Base-by-base conservation (phyloP, 768 basidiomycete genomes). In the Coprinopsis marcescibilis region DNA sequence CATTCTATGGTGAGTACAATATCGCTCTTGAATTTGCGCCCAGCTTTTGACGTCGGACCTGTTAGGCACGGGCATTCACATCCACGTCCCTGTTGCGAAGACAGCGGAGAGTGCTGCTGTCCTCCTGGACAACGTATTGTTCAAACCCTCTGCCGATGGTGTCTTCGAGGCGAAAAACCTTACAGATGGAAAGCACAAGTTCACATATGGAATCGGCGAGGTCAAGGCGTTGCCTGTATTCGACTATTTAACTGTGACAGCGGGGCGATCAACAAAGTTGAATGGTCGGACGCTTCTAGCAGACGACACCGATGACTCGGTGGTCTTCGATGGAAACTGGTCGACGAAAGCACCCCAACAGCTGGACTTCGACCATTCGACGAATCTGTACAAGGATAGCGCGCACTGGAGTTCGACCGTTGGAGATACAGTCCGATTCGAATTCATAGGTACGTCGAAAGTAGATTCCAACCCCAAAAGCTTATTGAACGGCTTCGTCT, bases 181-280 rank as follows among this genome's bases (percentile, higher is more conserved):
- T 2, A 15, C 53, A 6, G 70, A 72, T 46, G 65, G 65, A 14
- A 54, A 54, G 41, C 70, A 73, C 47, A 69, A 63, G 23, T 47
- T 72, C 39, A 60, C 58, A 0, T 69, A 69, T 52, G 60, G 64
- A 13, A 53, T 62, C 7, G 61, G 60, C n/a, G 53, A 51, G 29
- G 36, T 48, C 15, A 43, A 47, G 23, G 49, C 57, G 10, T 49
- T 52, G n/a, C 66, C 72, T 14, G 54, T 58, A 11, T 64, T 73
- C 30, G 72, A 73, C 49, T 73, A 69, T 48, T 45, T 70, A 19
- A 61, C 67, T n/a, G 57, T 71, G 25, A 63, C 60, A 20, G 63
- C 69, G 32, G 66, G 70, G 3, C 48, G 50, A 8, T 61, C 63
- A 24, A 72, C 69, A 15, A 55, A 59, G 19, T 50, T 73, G 19